A percentile compares a stretch with the other conserved stretches of the same genome.
phyloP scores from a whole-genome alignment of 2,329 filamentous ascomycete species.

The Fusarium haematococcum region DNA sequence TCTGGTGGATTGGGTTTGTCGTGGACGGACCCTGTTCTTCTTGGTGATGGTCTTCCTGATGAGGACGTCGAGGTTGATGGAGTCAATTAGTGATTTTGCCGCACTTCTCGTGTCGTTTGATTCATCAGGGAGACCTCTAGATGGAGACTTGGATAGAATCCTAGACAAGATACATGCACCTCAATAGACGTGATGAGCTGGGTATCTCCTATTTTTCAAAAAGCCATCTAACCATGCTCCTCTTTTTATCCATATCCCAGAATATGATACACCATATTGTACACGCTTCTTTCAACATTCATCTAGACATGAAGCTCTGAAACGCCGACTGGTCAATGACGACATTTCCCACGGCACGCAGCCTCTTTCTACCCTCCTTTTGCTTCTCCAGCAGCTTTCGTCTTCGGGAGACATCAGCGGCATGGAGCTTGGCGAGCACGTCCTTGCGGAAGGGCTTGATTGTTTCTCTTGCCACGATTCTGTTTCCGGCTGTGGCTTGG shows the following conservation, averaged over 20 bases:
- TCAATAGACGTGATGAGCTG: constrained; percentile 3
- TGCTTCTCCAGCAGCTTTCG: constrained; percentile 95
- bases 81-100: background rate
- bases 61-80: constrained; percentile 32
- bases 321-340: constrained; percentile 97
- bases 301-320: constrained; percentile 92
- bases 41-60: constrained; percentile 55
- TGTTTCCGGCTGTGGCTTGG: constrained; percentile 85
- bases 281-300: constrained; percentile 21
- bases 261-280: constrained; percentile 32
- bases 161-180: background rate
- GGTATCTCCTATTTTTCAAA: constrained; percentile 19
- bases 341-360: constrained; percentile 88
- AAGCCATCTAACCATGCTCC: background rate
- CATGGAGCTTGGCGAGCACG: constrained; percentile 91
- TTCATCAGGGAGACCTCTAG: background rate
- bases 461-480: constrained; percentile 90
- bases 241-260: constrained; percentile 1
- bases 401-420: constrained; percentile 84
- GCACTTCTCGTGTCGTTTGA: background rate
- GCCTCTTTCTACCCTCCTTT: constrained; percentile 91
- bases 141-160: background rate
- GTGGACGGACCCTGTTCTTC: constrained; percentile 49
- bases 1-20: constrained; percentile 53
- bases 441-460: constrained; percentile 98